A percentile compares a stretch with the other conserved stretches of the same genome.
Evolutionary conservation across 1,284 basidiomycete species (phyloP).

Genomic region (Microbotryomycetes sp.): DNA sequence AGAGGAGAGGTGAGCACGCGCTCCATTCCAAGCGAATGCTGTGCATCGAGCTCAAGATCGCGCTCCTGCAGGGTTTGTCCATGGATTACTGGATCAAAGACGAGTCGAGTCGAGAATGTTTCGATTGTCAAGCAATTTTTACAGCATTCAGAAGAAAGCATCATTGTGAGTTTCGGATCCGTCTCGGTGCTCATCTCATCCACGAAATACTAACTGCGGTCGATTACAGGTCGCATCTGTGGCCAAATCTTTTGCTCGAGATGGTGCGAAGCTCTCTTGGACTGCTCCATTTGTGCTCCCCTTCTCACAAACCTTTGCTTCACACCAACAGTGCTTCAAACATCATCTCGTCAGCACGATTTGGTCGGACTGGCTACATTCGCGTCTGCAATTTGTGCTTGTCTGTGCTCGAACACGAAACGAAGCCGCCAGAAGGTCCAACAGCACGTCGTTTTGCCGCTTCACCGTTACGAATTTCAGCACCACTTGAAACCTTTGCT

Average conservation of each 20-base stretch:
- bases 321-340: conserved; percentile 68
- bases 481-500: not conserved
- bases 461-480: not conserved
- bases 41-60: conserved; percentile 1
- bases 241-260: conserved; percentile 83
- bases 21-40: conserved; percentile 33
- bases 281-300: too few species aligned
- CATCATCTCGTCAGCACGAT: conserved; percentile 88
- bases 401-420: conserved; percentile 57
- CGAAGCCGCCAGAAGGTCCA: conserved; percentile 42
- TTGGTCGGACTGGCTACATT: conserved; percentile 77
- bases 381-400: conserved; percentile 92
- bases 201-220: not conserved
- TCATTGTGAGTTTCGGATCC: conserved; percentile 59
- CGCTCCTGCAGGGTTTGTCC: conserved; percentile 55
- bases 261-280: too few species aligned
- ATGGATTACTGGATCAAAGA: conserved; percentile 97
- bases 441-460: not conserved
- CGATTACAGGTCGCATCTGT: conserved; percentile 32
- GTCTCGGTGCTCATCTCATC: not conserved
- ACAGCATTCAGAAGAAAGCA: conserved; percentile 89
- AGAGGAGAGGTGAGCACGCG: conserved; percentile 66
- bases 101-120: conserved; percentile 89
- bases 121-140: conserved; percentile 85
- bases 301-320: not conserved